Conservation (phyloP, 208 protist genomes). For the Crithidia sp. region DNA sequence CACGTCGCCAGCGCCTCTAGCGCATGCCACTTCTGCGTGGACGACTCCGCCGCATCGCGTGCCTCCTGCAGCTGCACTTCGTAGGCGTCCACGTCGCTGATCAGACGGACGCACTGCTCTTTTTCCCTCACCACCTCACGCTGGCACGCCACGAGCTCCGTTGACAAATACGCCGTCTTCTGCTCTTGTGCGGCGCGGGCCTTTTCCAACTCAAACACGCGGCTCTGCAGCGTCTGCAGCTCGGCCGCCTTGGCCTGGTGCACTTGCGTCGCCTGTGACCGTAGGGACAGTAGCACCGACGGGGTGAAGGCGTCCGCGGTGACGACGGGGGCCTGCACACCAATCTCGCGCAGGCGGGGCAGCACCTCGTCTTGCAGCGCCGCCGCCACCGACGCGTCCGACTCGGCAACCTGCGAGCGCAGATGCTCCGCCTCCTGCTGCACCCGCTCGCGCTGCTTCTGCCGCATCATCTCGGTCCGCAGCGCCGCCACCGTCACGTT, state of each 20-base stretch:
- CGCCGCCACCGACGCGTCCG: conserved; percentile 27
- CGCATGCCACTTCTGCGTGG: conserved; percentile 43
- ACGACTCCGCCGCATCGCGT: conserved; percentile 24
- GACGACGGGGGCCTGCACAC: conserved; percentile 18
- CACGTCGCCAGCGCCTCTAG: conserved; percentile 57
- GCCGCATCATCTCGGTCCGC: conserved; percentile 54
- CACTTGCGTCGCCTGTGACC: conserved; percentile 24
- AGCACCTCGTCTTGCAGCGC: conserved; percentile 42
- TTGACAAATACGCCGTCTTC: conserved; percentile 24
- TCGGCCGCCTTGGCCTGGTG: conserved; percentile 37
- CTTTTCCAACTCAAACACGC: conserved; percentile 39
- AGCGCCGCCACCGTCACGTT: conserved; percentile 55
- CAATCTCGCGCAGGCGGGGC: conserved; percentile 37
- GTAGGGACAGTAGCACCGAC: conserved; percentile 17
- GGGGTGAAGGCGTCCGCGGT: conserved; percentile 8
- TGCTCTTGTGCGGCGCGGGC: conserved; percentile 41
- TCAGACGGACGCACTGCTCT: conserved; percentile 11
- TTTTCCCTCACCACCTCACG: not conserved
- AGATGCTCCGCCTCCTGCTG: conserved; percentile 50
- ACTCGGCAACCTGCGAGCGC: conserved; percentile 47
- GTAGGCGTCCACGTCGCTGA: conserved; percentile 45
- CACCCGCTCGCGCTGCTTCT: conserved; percentile 42
- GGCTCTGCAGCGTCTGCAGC: conserved; percentile 31
- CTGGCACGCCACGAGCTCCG: conserved; percentile 29
- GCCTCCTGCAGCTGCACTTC: conserved; percentile 40